Conservation (phyloP, 2,329 filamentous ascomycete species). For the Penicillium fuscoglaucum region DNA sequence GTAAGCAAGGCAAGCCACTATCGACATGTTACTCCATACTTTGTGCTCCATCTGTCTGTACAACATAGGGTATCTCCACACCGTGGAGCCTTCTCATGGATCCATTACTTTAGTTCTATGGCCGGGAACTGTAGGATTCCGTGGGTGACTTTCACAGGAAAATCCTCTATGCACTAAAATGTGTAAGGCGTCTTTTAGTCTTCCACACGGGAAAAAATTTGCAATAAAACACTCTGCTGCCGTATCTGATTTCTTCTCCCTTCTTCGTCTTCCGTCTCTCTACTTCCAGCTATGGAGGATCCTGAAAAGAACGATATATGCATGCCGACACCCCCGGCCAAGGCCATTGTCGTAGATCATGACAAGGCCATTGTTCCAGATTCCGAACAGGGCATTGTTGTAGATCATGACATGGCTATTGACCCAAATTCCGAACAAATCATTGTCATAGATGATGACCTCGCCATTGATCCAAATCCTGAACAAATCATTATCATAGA, state of each 20-base stretch:
- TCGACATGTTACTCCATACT: neutral
- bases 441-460: no score
- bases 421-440: neutral
- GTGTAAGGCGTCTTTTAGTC: neutral
- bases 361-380: conserved; percentile 4
- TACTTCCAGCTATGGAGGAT: conserved; percentile 12
- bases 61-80: conserved; percentile 11
- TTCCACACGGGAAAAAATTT: neutral
- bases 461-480: neutral
- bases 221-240: neutral
- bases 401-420: neutral
- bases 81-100: conserved; percentile 7
- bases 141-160: conserved; percentile 1
- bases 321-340: conserved; percentile 10
- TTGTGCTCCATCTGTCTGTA: neutral
- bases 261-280: neutral
- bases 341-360: conserved; percentile 9
- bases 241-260: neutral
- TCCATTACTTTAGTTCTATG: neutral
- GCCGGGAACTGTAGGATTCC: conserved; percentile 9
- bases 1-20: conserved; percentile 2
- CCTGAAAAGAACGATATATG: conserved; percentile 13
- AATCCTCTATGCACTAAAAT: neutral
- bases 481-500: neutral
- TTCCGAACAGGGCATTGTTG: conserved; percentile 1